A percentile compares a stretch with the other conserved stretches of the same genome.
Conservation (phyloP, 2,329 filamentous ascomycete species). For the Paecilomyces niveus region DNA sequence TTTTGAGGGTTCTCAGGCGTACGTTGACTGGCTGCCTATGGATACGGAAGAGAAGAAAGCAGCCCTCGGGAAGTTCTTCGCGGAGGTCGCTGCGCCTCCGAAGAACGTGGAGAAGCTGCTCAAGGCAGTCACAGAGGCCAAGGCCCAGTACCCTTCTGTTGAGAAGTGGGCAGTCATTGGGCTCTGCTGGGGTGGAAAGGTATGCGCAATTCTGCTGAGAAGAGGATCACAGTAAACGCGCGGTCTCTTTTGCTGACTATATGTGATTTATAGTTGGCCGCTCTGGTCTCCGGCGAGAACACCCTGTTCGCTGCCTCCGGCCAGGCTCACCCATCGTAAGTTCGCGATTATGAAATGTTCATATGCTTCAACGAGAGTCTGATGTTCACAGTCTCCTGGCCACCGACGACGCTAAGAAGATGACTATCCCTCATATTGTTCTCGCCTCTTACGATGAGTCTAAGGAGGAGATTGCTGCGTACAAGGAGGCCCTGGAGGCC, state of each 20-base stretch:
- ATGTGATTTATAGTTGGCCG: constrained; percentile 24
- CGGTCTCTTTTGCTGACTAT: neutral
- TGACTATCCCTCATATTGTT: constrained; percentile 56
- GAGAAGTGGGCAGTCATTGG: constrained; percentile 56
- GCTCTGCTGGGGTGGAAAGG: constrained; percentile 68
- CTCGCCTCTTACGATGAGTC: constrained; percentile 62
- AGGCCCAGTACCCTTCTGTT: constrained; percentile 48
- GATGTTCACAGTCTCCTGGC: constrained; percentile 34
- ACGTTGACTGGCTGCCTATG: constrained; percentile 50
- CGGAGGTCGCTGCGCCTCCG: constrained; percentile 26
- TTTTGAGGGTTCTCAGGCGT: constrained; percentile 38
- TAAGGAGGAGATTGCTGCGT: constrained; percentile 44
- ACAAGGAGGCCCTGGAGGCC: constrained; percentile 43
- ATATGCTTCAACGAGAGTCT: neutral
- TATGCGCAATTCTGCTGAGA: constrained; percentile 27
- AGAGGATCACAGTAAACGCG: neutral
- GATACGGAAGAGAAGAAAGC: constrained; percentile 58
- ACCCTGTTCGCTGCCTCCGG: constrained; percentile 46
- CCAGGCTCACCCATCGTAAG: constrained; percentile 30
- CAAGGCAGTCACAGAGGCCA: constrained; percentile 37
- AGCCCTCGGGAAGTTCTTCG: constrained; percentile 53
- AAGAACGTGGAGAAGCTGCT: constrained; percentile 24
- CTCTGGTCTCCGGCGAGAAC: constrained; percentile 40
- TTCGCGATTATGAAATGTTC: neutral
- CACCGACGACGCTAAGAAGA: constrained; percentile 50